Evolutionary conservation across 208 protist species (phyloP).

Genomic region (Acanthamoeba culbertsoni): DNA sequence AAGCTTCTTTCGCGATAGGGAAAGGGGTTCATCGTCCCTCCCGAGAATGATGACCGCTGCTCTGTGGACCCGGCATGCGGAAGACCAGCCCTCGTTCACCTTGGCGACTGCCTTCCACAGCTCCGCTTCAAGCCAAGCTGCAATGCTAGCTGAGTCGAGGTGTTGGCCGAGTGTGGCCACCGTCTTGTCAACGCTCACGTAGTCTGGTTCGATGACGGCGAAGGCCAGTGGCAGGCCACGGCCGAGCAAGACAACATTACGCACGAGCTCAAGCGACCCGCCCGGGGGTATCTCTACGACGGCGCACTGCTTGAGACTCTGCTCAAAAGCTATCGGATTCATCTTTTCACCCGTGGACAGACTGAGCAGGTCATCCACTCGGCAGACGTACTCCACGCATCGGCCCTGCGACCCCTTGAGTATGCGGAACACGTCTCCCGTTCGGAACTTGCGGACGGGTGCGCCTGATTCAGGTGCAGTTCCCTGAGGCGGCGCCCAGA

Average conservation of each 20-base stretch:
- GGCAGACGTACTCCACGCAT: conserved; percentile 45
- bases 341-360: conserved; percentile 54
- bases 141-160: too few relatives aligned
- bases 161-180: background rate
- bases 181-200: background rate
- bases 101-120: background rate
- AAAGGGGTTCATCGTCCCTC: background rate
- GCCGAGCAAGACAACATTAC: background rate
- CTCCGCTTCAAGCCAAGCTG: background rate
- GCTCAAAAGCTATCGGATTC: conserved; percentile 51
- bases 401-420: background rate
- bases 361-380: conserved; percentile 46
- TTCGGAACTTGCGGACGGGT: conserved; percentile 30
- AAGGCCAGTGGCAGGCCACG: conserved; percentile 21
- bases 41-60: background rate
- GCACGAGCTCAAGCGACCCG: background rate
- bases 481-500: background rate
- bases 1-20: background rate
- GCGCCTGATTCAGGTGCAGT: background rate
- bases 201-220: conserved; percentile 31
- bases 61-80: background rate
- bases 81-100: background rate
- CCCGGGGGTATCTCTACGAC: background rate
- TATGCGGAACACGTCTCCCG: conserved; percentile 27
- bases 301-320: background rate